Conservation (phyloP, 345 rosid genomes). For the Melaleuca quinquenervia region DNA sequence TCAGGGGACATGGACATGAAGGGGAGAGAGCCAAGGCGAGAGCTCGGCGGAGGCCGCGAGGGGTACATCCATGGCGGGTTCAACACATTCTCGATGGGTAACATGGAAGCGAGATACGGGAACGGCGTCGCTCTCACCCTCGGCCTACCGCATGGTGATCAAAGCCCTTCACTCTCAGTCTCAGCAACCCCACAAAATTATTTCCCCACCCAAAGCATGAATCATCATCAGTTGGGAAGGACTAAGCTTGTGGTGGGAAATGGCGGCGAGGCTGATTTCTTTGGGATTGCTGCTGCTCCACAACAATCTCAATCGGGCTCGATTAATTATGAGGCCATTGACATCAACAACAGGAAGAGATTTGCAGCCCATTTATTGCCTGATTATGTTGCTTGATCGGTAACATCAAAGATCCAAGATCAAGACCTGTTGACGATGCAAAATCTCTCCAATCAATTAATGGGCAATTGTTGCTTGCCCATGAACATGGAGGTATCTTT, state of each 20-base stretch:
- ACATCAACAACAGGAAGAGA: conserved; percentile 38
- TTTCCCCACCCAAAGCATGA: conserved; percentile 23
- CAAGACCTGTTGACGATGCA: background rate
- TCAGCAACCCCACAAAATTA: conserved; percentile 10
- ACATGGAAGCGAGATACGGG: conserved; percentile 32
- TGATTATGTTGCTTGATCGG: conserved; percentile 35
- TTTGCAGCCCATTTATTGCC: conserved; percentile 46
- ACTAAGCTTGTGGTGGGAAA: conserved; percentile 22
- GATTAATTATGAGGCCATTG: conserved; percentile 22
- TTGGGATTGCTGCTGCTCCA: background rate
- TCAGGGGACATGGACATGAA: conserved; percentile 25
- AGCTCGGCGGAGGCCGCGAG: background rate
- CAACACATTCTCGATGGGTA: conserved; percentile 24
- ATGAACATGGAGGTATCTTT: background rate
- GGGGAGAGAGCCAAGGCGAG: conserved; percentile 10
- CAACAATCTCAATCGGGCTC: conserved; percentile 15
- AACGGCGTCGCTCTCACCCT: conserved; percentile 56
- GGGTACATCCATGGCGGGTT: conserved; percentile 12
- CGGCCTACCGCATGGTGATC: conserved; percentile 46
- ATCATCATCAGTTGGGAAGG: conserved; percentile 22
- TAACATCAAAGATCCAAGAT: background rate
- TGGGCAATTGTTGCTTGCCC: background rate
- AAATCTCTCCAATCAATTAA: background rate
- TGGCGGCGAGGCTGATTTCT: background rate
- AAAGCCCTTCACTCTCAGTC: conserved; percentile 14